Conservation (phyloP, 176 grass and related monocot species). For the Tillandsia leiboldiana region DNA sequence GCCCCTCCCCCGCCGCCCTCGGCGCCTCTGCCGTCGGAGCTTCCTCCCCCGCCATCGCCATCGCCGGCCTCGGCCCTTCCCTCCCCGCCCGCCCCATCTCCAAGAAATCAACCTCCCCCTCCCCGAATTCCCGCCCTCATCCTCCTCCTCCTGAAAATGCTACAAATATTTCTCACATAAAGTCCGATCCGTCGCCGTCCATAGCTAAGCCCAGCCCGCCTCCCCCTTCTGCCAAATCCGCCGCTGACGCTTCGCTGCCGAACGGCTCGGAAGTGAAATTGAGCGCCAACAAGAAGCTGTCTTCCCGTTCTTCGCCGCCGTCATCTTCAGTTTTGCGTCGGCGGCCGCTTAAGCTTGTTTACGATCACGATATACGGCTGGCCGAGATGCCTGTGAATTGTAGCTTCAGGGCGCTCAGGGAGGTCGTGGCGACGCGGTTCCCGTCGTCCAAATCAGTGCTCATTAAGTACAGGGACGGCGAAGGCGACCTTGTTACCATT, state of each 20-base stretch:
- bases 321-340: conserved; percentile 19
- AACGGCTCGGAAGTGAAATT: conserved; percentile 7
- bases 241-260: conserved; percentile 18
- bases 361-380: conserved; percentile 91
- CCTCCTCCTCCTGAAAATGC: not conserved
- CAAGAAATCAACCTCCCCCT: conserved; percentile 38
- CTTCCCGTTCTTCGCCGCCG: not conserved
- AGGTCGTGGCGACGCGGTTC: conserved; percentile 57
- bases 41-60: conserved; percentile 3
- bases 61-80: conserved; percentile 72
- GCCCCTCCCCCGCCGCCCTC: conserved; percentile 72
- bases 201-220: conserved; percentile 25
- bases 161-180: too few species aligned
- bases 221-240: conserved; percentile 23
- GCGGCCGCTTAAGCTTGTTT: conserved; percentile 86
- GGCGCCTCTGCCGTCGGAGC: conserved; percentile 64
- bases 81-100: conserved; percentile 59
- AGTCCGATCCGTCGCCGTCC: not conserved
- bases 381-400: conserved; percentile 68
- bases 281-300: conserved; percentile 3
- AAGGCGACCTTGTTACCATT: conserved; percentile 88
- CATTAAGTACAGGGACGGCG: conserved; percentile 89
- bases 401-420: conserved; percentile 44
- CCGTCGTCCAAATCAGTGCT: conserved; percentile 84
- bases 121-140: not conserved